Evolutionary conservation across 2,329 filamentous ascomycete genomes (phyloP).

Genomic region (Pseudogymnoascus sp.): DNA sequence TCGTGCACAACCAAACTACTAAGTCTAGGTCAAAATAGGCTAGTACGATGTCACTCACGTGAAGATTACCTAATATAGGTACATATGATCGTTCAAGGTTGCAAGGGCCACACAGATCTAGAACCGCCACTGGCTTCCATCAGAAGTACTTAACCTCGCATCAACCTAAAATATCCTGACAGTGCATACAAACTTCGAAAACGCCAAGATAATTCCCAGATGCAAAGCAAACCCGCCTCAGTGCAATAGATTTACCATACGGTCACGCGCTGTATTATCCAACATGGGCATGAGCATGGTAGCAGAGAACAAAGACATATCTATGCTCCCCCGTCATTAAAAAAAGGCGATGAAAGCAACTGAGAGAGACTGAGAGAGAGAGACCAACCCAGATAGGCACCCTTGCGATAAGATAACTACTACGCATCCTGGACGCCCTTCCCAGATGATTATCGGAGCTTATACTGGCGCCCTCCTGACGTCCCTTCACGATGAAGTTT

Average conservation of each 20-base stretch:
- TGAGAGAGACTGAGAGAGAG: background rate
- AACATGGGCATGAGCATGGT: slow-evolving; percentile 3
- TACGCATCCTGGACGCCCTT: background rate
- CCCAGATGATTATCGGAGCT: background rate
- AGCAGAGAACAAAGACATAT: background rate
- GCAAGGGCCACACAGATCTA: slow-evolving; percentile 4
- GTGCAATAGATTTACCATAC: background rate
- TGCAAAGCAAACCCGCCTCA: background rate
- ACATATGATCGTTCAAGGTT: slow-evolving; percentile 6
- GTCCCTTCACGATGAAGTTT: slow-evolving; percentile 64
- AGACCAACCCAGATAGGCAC: background rate
- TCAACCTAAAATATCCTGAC: slow-evolving; percentile 6
- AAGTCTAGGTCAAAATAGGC: background rate
- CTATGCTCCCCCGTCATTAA: background rate
- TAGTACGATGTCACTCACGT: slow-evolving; percentile 6
- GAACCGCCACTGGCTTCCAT: slow-evolving; percentile 7
- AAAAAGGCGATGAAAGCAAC: background rate
- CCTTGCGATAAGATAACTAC: background rate
- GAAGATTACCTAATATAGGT: slow-evolving; percentile 2
- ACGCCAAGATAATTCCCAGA: background rate
- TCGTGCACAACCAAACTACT: background rate
- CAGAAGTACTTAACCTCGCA: slow-evolving; percentile 8
- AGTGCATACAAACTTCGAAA: background rate
- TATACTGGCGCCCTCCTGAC: background rate
- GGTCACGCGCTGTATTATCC: background rate